Evolutionary conservation across 345 rosid genomes (phyloP).

Genomic region (Gossypium ekmanianum): DNA sequence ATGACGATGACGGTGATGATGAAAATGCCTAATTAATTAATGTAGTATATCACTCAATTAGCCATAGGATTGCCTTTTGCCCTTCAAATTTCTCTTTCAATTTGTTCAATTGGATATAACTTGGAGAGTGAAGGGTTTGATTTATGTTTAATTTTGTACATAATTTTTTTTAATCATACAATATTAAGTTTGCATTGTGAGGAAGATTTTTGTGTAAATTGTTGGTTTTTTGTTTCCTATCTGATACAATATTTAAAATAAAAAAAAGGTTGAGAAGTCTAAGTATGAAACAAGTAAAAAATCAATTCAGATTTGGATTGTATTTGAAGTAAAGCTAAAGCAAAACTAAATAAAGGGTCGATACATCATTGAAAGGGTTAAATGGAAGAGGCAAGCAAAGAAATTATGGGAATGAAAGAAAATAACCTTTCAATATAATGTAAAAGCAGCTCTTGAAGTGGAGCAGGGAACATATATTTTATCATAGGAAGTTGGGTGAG

Average conservation of each 20-base stretch:
- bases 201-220: neutral
- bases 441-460: neutral
- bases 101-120: neutral
- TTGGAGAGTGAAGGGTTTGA: neutral
- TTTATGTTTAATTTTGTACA: neutral
- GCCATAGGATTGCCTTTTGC: neutral
- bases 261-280: too few relatives aligned
- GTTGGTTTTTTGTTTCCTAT: neutral
- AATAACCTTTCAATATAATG: neutral
- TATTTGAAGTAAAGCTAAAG: slow-evolving; percentile 17
- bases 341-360: neutral
- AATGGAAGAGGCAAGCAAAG: neutral
- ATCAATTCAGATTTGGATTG: neutral
- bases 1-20: slow-evolving; percentile 36
- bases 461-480: neutral
- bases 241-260: too few relatives aligned
- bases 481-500: neutral
- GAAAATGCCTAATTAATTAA: neutral
- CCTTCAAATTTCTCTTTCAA: neutral
- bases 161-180: neutral
- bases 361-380: neutral
- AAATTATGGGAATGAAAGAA: neutral
- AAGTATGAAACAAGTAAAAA: too few relatives aligned
- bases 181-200: neutral
- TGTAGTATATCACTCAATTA: too few relatives aligned